Percentiles rank a stretch among this genome's conserved stretches.
Evolutionary conservation across 306 rosid genomes (phyloP).

Genomic region (Medicago arabica): DNA sequence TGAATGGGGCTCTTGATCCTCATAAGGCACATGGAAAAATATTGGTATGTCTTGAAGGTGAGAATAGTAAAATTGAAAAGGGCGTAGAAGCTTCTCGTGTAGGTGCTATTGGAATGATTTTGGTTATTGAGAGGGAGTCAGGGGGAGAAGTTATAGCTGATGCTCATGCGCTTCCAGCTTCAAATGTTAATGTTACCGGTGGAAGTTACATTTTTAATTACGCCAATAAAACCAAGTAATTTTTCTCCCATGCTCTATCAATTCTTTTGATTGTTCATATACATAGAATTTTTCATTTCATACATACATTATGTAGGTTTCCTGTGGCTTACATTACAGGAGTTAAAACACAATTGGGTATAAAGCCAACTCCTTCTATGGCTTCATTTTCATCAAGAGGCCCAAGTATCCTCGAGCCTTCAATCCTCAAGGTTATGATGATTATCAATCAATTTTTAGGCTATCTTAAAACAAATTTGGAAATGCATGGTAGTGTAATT

Average conservation of each 20-base stretch:
- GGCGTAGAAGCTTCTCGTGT: slow-evolving; percentile 45
- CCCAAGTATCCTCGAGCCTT: slow-evolving; percentile 50
- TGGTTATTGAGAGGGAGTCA: slow-evolving; percentile 29
- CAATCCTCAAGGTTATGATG: slow-evolving; percentile 64
- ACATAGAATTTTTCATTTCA: background rate
- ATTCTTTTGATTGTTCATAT: background rate
- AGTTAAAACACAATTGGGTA: slow-evolving; percentile 47
- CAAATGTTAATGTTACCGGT: slow-evolving; percentile 46
- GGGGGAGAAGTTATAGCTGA: slow-evolving; percentile 41
- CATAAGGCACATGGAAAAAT: slow-evolving; percentile 66
- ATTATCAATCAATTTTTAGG: background rate
- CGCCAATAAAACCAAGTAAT: slow-evolving; percentile 59
- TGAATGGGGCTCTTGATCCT: slow-evolving; percentile 52
- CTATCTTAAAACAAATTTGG: background rate
- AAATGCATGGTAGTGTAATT: background rate
- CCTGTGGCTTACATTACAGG: slow-evolving; percentile 59
- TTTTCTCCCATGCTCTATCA: background rate
- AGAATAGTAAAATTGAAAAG: slow-evolving; percentile 35
- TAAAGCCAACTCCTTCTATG: slow-evolving; percentile 54
- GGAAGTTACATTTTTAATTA: slow-evolving; percentile 49
- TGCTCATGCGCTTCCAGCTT: slow-evolving; percentile 59
- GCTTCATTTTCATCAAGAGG: slow-evolving; percentile 88
- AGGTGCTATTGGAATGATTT: slow-evolving; percentile 77
- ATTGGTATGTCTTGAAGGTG: slow-evolving; percentile 62
- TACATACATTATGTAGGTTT: slow-evolving; percentile 37